Base-by-base conservation (phyloP, 352 stramenopile species). In the Phytophthora tentaculata region DNA sequence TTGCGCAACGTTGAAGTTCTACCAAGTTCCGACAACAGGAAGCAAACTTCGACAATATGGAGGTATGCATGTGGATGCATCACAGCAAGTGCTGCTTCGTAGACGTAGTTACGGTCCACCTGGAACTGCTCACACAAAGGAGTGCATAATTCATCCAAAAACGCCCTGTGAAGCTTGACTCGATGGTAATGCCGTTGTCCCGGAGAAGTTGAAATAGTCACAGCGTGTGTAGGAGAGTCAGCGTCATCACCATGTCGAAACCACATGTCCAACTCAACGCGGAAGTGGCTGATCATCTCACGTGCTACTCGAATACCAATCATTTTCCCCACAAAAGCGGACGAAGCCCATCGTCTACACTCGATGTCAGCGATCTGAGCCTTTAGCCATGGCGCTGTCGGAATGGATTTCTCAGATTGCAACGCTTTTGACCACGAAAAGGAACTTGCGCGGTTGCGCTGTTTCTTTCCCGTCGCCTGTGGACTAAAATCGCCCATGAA, bases 301-400 rank as follows among this genome's bases (percentile, higher is more conserved):
- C 86, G 80, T 19, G 88, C 86, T 2, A 96, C 86, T 23, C 84
- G 85, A 53, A 94, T 89, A 7, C 88, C 88, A 64, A 96, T 90
- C 83, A 94, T 91, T 50, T 94, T 96, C 4, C 85, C 88, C 20
- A 96, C 88, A 77, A 96, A 94, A 5, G 86, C 86, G 22, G 85
- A 96, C 26, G 88, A 96, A 41, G 88, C 84, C 86, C 84, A 94
- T 9, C 85, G 72, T n/a, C 88, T 71, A 67, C 88, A 96, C 63
- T 96, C 88, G 44, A 96, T 85, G 57, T 96, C 88, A 7, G 86
- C 86, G 49, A 96, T 90, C 60, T 96, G 86, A n/a, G 86, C 80
- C 28, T 89, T 89, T 20, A 92, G 44, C 88, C 88, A 96, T 1
- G 84, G 84, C 5, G 65, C 82, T 32, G 75, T 73, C 0, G 76